These are phyloP conservation scores for Tolypocladium guangdongense DNA, from an alignment of 2,329 filamentous ascomycete genomes.

Conservation along the genomic window DNA sequence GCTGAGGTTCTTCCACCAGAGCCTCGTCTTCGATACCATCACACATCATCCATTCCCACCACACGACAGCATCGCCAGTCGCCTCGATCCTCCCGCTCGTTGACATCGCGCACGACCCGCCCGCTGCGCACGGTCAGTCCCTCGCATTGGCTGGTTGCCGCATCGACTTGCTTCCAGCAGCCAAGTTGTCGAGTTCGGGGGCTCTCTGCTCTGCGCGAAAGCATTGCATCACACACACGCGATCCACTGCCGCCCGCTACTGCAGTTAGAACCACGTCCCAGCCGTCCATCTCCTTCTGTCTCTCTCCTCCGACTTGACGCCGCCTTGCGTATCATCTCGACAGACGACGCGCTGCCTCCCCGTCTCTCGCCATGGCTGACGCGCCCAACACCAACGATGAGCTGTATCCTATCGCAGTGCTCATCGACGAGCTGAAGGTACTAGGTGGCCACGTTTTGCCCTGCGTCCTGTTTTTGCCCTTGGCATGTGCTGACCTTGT, in stretches of 20 bases:
- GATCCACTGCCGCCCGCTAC: constrained; percentile 9
- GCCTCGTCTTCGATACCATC: background rate
- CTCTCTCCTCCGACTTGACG: constrained; percentile 1
- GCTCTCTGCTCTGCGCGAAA: constrained; percentile 4
- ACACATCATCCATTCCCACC: background rate
- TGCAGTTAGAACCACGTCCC: constrained; percentile 1
- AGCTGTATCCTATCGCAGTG: constrained; percentile 99
- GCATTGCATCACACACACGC: constrained; percentile 17
- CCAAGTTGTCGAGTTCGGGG: background rate
- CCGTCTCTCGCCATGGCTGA: constrained; percentile 64
- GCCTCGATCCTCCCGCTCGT: background rate
- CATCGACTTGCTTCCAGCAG: background rate
- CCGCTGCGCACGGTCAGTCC: background rate
- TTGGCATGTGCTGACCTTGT: constrained; percentile 13
- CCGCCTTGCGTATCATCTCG: constrained; percentile 6
- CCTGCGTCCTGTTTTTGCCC: constrained; percentile 3
- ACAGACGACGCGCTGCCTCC: constrained; percentile 20
- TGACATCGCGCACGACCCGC: constrained; percentile 1
- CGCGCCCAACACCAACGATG: constrained; percentile 83
- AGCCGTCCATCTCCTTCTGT: constrained; percentile 5
- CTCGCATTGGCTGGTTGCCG: constrained; percentile 1
- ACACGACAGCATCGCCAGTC: background rate
- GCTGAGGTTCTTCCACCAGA: background rate
- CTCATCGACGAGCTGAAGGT: constrained; percentile 99
- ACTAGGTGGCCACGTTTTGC: constrained; percentile 11